A percentile compares a stretch with the other conserved stretches of the same genome.
phyloP scores from a whole-genome alignment of 257 asterid genomes.

The Salvia miltiorrhiza region DNA sequence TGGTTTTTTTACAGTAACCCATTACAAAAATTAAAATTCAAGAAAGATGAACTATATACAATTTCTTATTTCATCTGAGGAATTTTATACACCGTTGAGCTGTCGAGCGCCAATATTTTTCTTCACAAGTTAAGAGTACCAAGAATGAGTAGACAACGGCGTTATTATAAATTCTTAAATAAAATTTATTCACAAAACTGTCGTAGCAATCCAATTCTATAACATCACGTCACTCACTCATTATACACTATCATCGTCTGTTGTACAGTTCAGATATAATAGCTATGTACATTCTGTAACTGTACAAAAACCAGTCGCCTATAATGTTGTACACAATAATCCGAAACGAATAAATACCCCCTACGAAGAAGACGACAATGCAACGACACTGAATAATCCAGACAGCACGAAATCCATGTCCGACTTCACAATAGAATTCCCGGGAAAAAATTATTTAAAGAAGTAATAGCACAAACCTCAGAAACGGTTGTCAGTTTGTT shows the following conservation, averaged over 20 bases:
- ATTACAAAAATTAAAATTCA: background rate
- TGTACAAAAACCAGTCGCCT: constrained; percentile 27
- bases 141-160: background rate
- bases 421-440: no score
- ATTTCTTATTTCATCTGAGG: no score
- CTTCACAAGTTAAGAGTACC: no score
- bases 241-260: background rate
- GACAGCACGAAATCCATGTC: background rate
- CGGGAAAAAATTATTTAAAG: background rate
- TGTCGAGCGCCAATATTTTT: no score
- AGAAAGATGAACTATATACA: background rate
- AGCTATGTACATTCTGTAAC: constrained; percentile 29
- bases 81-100: background rate
- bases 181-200: constrained; percentile 21
- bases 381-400: background rate
- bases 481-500: constrained; percentile 20
- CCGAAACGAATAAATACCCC: background rate
- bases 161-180: background rate
- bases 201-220: constrained; percentile 4
- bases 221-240: constrained; percentile 16
- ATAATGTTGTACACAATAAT: constrained; percentile 12
- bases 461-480: constrained; percentile 20
- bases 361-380: background rate
- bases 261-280: constrained; percentile 1
- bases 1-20: background rate